Evolutionary conservation across 2,329 filamentous ascomycete species (phyloP), one percentile per base, ranked within the genome.

Genomic region (Tolypocladium album): DNA sequence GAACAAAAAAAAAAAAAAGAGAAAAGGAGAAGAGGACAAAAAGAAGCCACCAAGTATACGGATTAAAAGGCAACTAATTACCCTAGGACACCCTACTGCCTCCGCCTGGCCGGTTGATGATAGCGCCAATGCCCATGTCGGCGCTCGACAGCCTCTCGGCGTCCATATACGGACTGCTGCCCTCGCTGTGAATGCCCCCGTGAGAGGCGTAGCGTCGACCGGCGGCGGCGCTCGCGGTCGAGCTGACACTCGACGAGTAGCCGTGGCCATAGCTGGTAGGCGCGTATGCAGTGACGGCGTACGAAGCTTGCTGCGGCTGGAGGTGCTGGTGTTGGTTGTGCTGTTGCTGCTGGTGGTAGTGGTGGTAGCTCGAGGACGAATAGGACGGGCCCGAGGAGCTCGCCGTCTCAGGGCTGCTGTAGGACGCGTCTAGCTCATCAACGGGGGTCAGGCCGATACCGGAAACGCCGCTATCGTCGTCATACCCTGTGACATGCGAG

Each of bases 391-490:
- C 55, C 22, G 59, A 75, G 39, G 78, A 78, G 40, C 75, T 73
- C 61, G 73, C 75, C 60, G 76, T 78, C 69, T 81, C 80, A 66
- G 80, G 80, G 70, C 79, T 82, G 75, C 77, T 82, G 74, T 82
- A 82, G 66, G 78, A 78, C 67, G 79, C 75, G 71, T 83, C 81
- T 68, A 83, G 72, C 68, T 85, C 82, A 73, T 84, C 82, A 74
- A 82, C 78, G 69, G 80, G 79, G 63, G 79, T 83, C 71, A 84
- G 76, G 72, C 76, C 80, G 74, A 81, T 81, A 72, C 79, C 80
- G 70, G 82, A 86, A 76, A 89, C 83, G 69, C 85, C 87, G 76
- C 84, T 88, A 76, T 90, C 88, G 76, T 89, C 87, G 76, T 83
- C 82, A 78, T 83, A 83, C 74, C 75, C 77, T 73, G 71, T 69